Conservation (phyloP, 2,329 filamentous ascomycete genomes). For the Cladosporium colombiae region DNA sequence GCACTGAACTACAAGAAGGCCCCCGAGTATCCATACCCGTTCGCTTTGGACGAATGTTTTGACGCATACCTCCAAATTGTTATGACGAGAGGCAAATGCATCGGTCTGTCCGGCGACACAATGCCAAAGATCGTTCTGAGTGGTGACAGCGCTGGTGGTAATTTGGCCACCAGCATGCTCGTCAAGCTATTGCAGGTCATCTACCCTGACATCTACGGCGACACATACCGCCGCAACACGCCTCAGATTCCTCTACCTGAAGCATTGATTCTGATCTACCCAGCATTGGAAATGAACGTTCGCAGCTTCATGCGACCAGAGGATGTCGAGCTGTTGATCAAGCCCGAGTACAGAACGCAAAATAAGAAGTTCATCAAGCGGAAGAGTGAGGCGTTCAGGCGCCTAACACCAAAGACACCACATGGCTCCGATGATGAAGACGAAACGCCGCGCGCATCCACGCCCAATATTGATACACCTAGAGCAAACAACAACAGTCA, state of each 20-base stretch:
- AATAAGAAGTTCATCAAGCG: conserved; percentile 78
- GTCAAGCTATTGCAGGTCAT: conserved; percentile 86
- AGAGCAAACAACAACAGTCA: not conserved
- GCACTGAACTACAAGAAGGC: conserved; percentile 91
- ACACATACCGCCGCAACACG: conserved; percentile 44
- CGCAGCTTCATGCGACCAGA: conserved; percentile 99
- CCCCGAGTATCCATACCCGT: conserved; percentile 81
- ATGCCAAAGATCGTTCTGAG: conserved; percentile 70
- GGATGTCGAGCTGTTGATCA: conserved; percentile 91
- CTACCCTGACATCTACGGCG: conserved; percentile 12
- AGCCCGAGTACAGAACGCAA: conserved; percentile 73
- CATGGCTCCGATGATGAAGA: conserved; percentile 76
- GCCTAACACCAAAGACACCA: conserved; percentile 77
- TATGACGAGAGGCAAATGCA: conserved; percentile 69
- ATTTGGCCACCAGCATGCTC: conserved; percentile 74
- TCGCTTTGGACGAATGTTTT: conserved; percentile 83
- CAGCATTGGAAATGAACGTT: conserved; percentile 93
- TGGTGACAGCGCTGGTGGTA: conserved; percentile 77
- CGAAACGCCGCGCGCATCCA: conserved; percentile 34
- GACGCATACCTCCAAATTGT: conserved; percentile 79
- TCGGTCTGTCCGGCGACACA: conserved; percentile 69
- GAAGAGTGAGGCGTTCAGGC: conserved; percentile 87
- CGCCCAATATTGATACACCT: not conserved
- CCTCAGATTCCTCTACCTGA: conserved; percentile 67
- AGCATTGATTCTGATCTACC: conserved; percentile 84